Evolutionary conservation across 345 rosid species (phyloP), one percentile per base, ranked within the genome.

Genomic region (Pelargonium nanum): DNA sequence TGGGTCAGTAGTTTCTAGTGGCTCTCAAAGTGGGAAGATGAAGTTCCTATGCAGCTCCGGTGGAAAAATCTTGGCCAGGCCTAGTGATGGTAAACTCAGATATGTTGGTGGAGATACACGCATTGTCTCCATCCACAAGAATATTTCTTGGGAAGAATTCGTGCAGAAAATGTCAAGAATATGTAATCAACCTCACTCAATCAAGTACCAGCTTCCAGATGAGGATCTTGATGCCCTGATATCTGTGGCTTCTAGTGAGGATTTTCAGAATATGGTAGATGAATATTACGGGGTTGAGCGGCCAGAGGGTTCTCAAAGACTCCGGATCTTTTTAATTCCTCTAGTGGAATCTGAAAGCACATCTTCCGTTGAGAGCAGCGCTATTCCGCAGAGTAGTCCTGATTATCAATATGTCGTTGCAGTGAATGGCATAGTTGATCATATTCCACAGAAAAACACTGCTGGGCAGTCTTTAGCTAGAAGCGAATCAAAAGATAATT

Each of bases 31-130:
- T 10, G 71, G 74, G 19, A 80, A 79, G 65, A 75, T 89, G 78
- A 89, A 92, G 70, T 72, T 92, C 65, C 87, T 92, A 6, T 92
- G 93, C 66, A 92, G 98, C 70, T 89, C 80, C 28, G 93, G 87
- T 0, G 98, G 98, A 17, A 81, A 76, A 66, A 82, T 92, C 60
- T 76, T 92, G 40, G 95, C 93, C 0, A 67, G 98, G 69, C 95
- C 95, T 19, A 75, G 70, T 45, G 96, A 92, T 22, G 86, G 93
- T 60, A 89, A 82, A 75, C 87, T 92, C 59, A 84, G 95, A 52
- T 92, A 89, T 72, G 91, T 78, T 7, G 98, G 96, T 13, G 98
- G 98, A 4, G 98, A 92, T 57, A 89, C 93, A 26, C 74, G 95
- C 48, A 92, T 88, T 26, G 74, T 92, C 68, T 83, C 91, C 20